phyloP scores from a whole-genome alignment of 139 green algal genomes.

The Tetraselmis striata region DNA sequence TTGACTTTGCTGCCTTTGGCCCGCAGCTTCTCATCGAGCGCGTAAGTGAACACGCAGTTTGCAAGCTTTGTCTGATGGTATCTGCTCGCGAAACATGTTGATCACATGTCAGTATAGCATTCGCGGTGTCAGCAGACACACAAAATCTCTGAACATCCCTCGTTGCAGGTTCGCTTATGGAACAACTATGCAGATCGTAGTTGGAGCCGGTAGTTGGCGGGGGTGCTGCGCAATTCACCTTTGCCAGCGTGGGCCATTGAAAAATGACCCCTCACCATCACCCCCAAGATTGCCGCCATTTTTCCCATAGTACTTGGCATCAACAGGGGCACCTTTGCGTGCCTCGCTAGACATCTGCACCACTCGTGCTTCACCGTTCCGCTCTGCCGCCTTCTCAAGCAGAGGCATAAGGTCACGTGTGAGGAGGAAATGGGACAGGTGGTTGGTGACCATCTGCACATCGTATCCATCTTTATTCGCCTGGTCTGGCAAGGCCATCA shows the following conservation, averaged over 20 bases:
- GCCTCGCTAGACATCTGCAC: conserved; percentile 11
- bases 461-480: conserved; percentile 22
- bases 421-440: conserved; percentile 26
- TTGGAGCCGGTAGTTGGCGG: background rate
- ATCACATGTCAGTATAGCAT: too few species aligned
- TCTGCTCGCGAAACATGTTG: background rate
- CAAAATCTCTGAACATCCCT: too few species aligned
- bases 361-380: conserved; percentile 10
- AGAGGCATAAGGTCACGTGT: conserved; percentile 11
- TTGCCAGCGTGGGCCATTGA: background rate
- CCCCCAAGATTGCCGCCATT: conserved; percentile 10
- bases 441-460: conserved; percentile 30
- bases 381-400: conserved; percentile 14
- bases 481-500: conserved; percentile 23
- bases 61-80: conserved; percentile 29
- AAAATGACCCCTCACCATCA: background rate
- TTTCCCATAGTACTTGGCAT: conserved; percentile 16
- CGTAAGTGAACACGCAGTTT: conserved; percentile 21
- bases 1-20: conserved; percentile 21
- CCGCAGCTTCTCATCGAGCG: conserved; percentile 4
- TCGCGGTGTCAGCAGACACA: too few species aligned
- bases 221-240: background rate
- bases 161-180: too few species aligned
- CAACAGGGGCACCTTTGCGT: conserved; percentile 1
- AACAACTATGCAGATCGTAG: background rate